Evolutionary conservation across 2,329 filamentous ascomycete species (phyloP).

Genomic region (Penicillium sp.): DNA sequence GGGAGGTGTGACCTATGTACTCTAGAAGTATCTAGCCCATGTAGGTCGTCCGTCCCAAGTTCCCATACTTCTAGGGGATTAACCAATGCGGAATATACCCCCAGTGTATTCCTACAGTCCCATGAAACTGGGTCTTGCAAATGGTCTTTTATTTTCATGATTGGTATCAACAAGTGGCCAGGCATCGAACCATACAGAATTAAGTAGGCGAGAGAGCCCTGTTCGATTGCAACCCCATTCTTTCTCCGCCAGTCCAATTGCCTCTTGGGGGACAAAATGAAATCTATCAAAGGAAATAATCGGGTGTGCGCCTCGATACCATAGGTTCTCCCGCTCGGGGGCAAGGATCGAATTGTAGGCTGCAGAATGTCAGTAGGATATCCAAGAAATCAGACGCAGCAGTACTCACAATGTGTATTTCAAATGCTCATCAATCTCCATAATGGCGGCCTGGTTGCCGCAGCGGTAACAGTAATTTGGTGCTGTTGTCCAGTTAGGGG

Average conservation of each 20-base stretch:
- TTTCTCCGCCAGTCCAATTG: conserved; percentile 28
- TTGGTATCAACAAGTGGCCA: conserved; percentile 42
- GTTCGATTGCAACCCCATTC: conserved; percentile 26
- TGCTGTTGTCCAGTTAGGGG: conserved; percentile 42
- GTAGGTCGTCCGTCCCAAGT: too few relatives aligned
- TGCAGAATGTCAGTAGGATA: conserved; percentile 40
- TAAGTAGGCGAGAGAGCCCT: conserved; percentile 29
- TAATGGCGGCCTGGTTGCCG: conserved; percentile 99
- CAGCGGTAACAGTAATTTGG: conserved; percentile 98
- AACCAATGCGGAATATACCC: background rate
- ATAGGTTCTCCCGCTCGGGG: conserved; percentile 96
- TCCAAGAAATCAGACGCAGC: background rate
- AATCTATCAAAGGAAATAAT: conserved; percentile 84
- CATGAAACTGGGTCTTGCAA: conserved; percentile 18
- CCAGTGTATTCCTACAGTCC: background rate
- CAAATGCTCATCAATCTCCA: conserved; percentile 99
- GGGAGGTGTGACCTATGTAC: too few relatives aligned
- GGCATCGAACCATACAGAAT: conserved; percentile 36
- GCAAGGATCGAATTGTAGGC: conserved; percentile 98
- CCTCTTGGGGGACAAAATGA: conserved; percentile 30
- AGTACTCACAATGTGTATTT: conserved; percentile 96
- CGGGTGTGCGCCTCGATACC: conserved; percentile 94
- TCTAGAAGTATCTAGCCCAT: too few relatives aligned
- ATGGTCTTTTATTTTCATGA: conserved; percentile 42
- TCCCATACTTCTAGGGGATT: background rate